Conservation (phyloP, 345 rosid genomes). For the Populus nigra region DNA sequence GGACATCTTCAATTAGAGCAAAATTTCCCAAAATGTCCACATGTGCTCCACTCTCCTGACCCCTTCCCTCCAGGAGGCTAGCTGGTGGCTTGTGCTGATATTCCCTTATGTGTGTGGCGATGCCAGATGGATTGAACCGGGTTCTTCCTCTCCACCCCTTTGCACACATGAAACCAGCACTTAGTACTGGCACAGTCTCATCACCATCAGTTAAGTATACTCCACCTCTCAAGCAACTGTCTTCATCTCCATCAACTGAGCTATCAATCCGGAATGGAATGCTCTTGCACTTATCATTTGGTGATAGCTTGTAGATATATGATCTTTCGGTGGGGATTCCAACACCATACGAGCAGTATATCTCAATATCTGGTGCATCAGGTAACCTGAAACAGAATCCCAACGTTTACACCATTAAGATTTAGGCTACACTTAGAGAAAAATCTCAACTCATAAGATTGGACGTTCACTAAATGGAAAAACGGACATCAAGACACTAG, state of each 20-base stretch:
- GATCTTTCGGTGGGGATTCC: slow-evolving; percentile 76
- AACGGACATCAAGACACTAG: too few species aligned
- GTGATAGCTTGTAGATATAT: slow-evolving; percentile 52
- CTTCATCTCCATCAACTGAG: slow-evolving; percentile 40
- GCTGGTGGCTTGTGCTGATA: slow-evolving; percentile 51
- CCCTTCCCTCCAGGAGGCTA: slow-evolving; percentile 57
- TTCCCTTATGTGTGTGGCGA: slow-evolving; percentile 45
- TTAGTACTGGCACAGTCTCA: slow-evolving; percentile 56
- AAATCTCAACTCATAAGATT: too few species aligned
- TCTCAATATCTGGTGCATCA: slow-evolving; percentile 69
- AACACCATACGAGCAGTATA: slow-evolving; percentile 59
- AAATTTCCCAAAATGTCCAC: slow-evolving; percentile 71
- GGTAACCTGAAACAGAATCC: slow-evolving; percentile 49
- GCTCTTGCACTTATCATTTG: slow-evolving; percentile 48
- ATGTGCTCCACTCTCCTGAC: slow-evolving; percentile 56
- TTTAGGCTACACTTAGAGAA: too few species aligned
- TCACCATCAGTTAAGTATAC: slow-evolving; percentile 54
- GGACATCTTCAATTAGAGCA: slow-evolving; percentile 60
- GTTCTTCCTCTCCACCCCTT: slow-evolving; percentile 73
- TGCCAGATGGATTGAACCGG: slow-evolving; percentile 66
- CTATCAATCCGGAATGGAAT: slow-evolving; percentile 63
- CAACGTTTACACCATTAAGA: background rate
- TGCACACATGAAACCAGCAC: slow-evolving; percentile 75
- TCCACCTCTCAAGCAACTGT: slow-evolving; percentile 51
- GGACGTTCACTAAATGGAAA: too few species aligned